Conservation (phyloP, 1,284 basidiomycete genomes). For the Exobasidium cylindrosporum region DNA sequence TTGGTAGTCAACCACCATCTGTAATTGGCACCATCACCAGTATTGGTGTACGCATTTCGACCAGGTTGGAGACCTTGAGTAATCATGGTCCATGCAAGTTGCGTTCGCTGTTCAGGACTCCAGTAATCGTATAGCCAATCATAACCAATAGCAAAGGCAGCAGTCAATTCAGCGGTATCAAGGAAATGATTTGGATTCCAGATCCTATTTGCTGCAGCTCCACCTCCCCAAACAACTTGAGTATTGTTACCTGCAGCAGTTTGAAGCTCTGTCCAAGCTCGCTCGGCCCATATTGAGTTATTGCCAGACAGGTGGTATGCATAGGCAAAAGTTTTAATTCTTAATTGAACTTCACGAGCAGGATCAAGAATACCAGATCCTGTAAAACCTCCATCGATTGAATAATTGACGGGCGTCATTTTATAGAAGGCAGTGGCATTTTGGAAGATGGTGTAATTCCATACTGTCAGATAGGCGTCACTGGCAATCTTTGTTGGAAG, state of each 20-base stretch:
- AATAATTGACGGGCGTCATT: conserved; percentile 66
- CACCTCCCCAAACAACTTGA: conserved; percentile 62
- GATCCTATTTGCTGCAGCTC: conserved; percentile 18
- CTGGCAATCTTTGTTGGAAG: conserved; percentile 72
- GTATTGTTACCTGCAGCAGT: conserved; percentile 52
- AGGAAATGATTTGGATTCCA: conserved; percentile 93
- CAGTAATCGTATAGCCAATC: conserved; percentile 89
- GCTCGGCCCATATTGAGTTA: conserved; percentile 83
- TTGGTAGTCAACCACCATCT: conserved; percentile 60
- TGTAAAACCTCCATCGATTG: conserved; percentile 64
- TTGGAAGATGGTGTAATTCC: conserved; percentile 85
- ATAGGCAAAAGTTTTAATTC: conserved; percentile 89
- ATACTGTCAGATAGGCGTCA: conserved; percentile 79
- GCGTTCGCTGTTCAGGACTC: conserved; percentile 69
- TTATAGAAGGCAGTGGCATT: conserved; percentile 76
- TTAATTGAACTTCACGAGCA: conserved; percentile 81
- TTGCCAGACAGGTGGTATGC: conserved; percentile 79
- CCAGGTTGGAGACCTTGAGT: conserved; percentile 64
- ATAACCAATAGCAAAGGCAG: conserved; percentile 70
- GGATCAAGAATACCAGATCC: conserved; percentile 88
- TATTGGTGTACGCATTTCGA: conserved; percentile 59
- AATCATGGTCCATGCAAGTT: conserved; percentile 74
- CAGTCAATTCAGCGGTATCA: conserved; percentile 81
- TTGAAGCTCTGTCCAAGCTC: conserved; percentile 74
- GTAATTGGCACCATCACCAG: conserved; percentile 22